These are phyloP conservation scores for Dimocarpus longan DNA, from an alignment of 345 rosid genomes.

Conservation along the genomic window DNA sequence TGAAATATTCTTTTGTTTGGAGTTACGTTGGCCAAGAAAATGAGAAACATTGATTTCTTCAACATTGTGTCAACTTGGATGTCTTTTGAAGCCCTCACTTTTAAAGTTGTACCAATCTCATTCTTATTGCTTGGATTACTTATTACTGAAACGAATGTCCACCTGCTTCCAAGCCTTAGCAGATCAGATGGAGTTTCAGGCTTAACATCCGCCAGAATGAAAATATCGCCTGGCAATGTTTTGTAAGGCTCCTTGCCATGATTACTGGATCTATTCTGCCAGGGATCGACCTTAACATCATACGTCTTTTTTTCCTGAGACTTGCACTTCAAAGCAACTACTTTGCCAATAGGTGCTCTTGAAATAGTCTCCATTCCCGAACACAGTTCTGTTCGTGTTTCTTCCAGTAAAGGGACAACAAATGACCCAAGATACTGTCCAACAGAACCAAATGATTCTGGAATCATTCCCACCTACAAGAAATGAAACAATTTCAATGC, in stretches of 20 bases:
- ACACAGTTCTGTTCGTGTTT: slow-evolving; percentile 40
- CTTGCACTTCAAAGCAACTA: not conserved
- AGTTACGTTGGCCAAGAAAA: slow-evolving; percentile 35
- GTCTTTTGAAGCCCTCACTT: slow-evolving; percentile 20
- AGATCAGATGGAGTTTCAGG: slow-evolving; percentile 45
- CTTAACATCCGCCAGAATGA: slow-evolving; percentile 34
- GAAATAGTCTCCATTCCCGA: slow-evolving; percentile 40
- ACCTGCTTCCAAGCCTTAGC: slow-evolving; percentile 29
- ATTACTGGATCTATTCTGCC: slow-evolving; percentile 34
- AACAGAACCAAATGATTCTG: slow-evolving; percentile 32
- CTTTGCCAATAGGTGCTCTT: slow-evolving; percentile 39
- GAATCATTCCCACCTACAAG: slow-evolving; percentile 41
- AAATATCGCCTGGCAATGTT: slow-evolving; percentile 42
- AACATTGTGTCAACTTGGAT: not conserved
- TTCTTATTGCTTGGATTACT: not conserved
- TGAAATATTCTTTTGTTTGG: slow-evolving; percentile 44
- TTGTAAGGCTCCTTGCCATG: slow-evolving; percentile 35
- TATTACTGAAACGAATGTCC: slow-evolving; percentile 34
- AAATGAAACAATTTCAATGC: not conserved
- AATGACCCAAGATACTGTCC: slow-evolving; percentile 36
- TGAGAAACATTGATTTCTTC: slow-evolving; percentile 28
- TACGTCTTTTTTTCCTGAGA: slow-evolving; percentile 8
- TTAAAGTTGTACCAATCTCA: slow-evolving; percentile 22
- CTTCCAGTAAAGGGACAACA: slow-evolving; percentile 47
- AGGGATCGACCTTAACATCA: slow-evolving; percentile 29